Evolutionary conservation across 2,329 filamentous ascomycete species (phyloP), one percentile per base, ranked within the genome.

Genomic region (Alternaria rosae): DNA sequence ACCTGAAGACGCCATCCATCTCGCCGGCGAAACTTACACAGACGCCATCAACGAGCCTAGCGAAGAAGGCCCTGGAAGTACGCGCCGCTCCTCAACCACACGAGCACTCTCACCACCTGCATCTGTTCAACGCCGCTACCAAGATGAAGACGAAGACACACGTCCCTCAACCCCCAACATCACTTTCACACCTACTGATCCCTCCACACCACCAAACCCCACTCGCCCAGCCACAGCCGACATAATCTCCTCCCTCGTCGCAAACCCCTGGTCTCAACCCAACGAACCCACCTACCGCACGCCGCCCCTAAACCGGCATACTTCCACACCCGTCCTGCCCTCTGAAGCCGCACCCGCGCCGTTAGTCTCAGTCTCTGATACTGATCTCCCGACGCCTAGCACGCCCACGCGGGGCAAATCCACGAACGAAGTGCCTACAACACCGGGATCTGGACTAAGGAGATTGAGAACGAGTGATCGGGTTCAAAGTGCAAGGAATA

Each of bases 1-100:
- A 44, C 73, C 79, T 4, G 79, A 80, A 63, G 80, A 83, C 41
- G 76, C 75, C 2, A 82, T 84, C 56, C 73, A 79, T 52, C 74
- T 84, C 6, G 64, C 79, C n/a, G 73, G 79, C 55, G 81, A 83
- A 57, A 66, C 66, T 8, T 79, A 77, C 52, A 71, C 66, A n/a
- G 75, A 79, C 55, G 67, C 73, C 3, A 55, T 72, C 7, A 69
- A 71, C 30, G 66, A 57, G 1, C 21, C 54, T 5, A 59, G 59
- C 44, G 55, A 62, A 8, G 55, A 67, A 13, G 54, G 32, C 12
- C 52, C 48, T 1, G 32, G 28, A 25, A 69, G 63, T 17, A 70
- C 64, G 10, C 63, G 68, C 8, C 71, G 67, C 11, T 70, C 75
- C 3, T 77, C 76, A 9, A 73, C 69, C 8, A 48, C 69, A 6